phyloP scores from a whole-genome alignment of 106 monocot genomes.

The Alisma plantagoaquatica region DNA sequence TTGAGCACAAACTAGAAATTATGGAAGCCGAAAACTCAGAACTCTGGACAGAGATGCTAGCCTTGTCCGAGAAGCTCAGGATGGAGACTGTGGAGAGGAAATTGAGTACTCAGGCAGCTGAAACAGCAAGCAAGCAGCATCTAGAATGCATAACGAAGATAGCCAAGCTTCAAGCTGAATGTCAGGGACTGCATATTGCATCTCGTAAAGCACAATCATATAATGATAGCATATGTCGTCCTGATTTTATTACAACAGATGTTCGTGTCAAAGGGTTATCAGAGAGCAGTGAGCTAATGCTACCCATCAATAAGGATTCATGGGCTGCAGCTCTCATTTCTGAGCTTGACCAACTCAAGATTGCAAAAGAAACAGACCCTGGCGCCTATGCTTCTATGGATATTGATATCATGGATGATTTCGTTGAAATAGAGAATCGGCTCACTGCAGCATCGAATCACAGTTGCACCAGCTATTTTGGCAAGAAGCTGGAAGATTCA shows the following conservation, averaged over 20 bases:
- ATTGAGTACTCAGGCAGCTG: constrained; percentile 29
- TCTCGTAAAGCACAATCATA: constrained; percentile 6
- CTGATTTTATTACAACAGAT: constrained; percentile 8
- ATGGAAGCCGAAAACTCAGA: constrained; percentile 18
- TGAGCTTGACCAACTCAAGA: constrained; percentile 23
- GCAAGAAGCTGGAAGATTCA: background rate
- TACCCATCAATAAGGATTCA: constrained; percentile 16
- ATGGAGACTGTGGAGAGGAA: constrained; percentile 22
- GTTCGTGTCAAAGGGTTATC: constrained; percentile 27
- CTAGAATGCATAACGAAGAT: constrained; percentile 37
- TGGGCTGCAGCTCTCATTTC: constrained; percentile 26
- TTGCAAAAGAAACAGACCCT: constrained; percentile 7
- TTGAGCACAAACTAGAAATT: constrained; percentile 9
- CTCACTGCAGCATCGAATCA: constrained; percentile 9
- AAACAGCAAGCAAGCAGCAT: constrained; percentile 38
- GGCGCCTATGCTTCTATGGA: constrained; percentile 7
- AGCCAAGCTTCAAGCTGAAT: constrained; percentile 28
- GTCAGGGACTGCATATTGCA: constrained; percentile 13
- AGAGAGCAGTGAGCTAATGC: constrained; percentile 20
- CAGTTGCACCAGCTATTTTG: background rate
- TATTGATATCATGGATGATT: constrained; percentile 35
- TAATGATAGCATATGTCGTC: constrained; percentile 5
- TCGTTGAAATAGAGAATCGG: constrained; percentile 41
- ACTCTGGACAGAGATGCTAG: constrained; percentile 19
- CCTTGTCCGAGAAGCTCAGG: constrained; percentile 20